These are phyloP conservation scores for Arthrinium phaeospermum DNA, from an alignment of 2,329 filamentous ascomycete genomes.

Conservation along the genomic window DNA sequence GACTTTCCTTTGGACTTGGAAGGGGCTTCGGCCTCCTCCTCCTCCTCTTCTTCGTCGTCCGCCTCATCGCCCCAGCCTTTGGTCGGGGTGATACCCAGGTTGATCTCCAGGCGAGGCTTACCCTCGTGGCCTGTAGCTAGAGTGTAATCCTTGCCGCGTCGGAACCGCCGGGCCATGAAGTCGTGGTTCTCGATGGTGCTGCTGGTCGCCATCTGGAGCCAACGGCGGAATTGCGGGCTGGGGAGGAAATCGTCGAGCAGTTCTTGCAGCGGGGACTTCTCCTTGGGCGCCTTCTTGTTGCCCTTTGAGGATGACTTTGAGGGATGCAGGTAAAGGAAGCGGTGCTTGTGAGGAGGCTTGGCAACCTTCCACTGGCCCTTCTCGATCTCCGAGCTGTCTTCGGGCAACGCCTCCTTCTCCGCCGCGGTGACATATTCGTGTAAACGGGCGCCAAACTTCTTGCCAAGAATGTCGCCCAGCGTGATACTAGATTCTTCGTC, in stretches of 20 bases:
- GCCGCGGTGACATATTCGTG: conserved; percentile 71
- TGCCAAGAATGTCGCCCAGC: conserved; percentile 77
- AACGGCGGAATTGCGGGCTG: conserved; percentile 84
- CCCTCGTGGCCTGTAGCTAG: conserved; percentile 84
- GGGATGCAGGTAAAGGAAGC: conserved; percentile 80
- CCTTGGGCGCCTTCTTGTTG: conserved; percentile 34
- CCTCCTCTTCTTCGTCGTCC: conserved; percentile 51
- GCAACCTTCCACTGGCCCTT: conserved; percentile 75
- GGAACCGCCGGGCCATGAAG: conserved; percentile 84
- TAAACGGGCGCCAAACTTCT: conserved; percentile 77
- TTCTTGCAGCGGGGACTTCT: conserved; percentile 70
- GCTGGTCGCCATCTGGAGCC: conserved; percentile 84
- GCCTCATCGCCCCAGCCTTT: conserved; percentile 81
- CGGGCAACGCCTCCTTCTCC: conserved; percentile 57
- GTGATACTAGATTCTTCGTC: conserved; percentile 83
- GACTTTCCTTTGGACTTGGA: conserved; percentile 34
- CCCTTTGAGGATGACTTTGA: conserved; percentile 36
- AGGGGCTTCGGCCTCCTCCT: conserved; percentile 34
- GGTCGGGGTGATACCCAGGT: conserved; percentile 84
- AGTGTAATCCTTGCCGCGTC: conserved; percentile 87
- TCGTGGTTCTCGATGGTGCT: conserved; percentile 76
- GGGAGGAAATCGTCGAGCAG: conserved; percentile 84
- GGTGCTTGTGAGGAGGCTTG: conserved; percentile 91
- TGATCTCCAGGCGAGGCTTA: conserved; percentile 83
- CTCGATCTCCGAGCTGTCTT: conserved; percentile 61